phyloP scores from a whole-genome alignment of 2,329 filamentous ascomycete genomes.

The Teratosphaeria zuluensis region DNA sequence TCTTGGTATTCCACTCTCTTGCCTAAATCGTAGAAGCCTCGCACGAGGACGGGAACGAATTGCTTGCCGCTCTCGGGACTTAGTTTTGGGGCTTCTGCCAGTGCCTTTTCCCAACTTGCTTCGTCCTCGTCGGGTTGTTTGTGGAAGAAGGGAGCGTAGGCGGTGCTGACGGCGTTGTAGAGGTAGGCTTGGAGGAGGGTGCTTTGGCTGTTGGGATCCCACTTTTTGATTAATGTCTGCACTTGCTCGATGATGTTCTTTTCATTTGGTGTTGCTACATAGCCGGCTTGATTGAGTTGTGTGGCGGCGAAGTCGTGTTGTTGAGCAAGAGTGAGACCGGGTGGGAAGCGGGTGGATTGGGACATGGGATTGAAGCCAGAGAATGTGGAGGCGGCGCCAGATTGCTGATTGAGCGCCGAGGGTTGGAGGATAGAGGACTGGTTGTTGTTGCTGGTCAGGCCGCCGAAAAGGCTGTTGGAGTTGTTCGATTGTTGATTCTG shows the following conservation, averaged over 20 bases:
- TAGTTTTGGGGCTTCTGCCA: constrained; percentile 63
- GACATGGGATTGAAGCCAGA: constrained; percentile 17
- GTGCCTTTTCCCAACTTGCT: constrained; percentile 73
- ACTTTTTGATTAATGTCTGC: constrained; percentile 59
- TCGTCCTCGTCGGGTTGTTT: constrained; percentile 62
- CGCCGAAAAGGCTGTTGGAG: constrained; percentile 6
- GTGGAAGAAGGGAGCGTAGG: constrained; percentile 65
- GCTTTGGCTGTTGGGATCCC: constrained; percentile 57
- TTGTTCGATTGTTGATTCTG: constrained; percentile 2
- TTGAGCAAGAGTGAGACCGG: constrained; percentile 2
- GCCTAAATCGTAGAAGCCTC: constrained; percentile 62
- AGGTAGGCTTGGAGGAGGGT: constrained; percentile 72
- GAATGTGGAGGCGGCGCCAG: constrained; percentile 13
- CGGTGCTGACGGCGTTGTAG: constrained; percentile 73
- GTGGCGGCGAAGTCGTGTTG: constrained; percentile 17
- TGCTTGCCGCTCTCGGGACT: constrained; percentile 11
- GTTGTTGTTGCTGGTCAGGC: constrained; percentile 6
- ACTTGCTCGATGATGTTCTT: constrained; percentile 70
- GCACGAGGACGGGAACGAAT: constrained; percentile 66
- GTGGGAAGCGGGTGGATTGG: constrained; percentile 7
- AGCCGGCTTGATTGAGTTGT: constrained; percentile 7
- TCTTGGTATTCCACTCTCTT: constrained; percentile 65
- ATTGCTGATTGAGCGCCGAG: constrained; percentile 3
- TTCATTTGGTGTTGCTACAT: constrained; percentile 37
- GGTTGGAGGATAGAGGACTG: constrained; percentile 8